Conservation (phyloP, 495 filamentous ascomycete genomes). For the Hypoxylon fuscum region DNA sequence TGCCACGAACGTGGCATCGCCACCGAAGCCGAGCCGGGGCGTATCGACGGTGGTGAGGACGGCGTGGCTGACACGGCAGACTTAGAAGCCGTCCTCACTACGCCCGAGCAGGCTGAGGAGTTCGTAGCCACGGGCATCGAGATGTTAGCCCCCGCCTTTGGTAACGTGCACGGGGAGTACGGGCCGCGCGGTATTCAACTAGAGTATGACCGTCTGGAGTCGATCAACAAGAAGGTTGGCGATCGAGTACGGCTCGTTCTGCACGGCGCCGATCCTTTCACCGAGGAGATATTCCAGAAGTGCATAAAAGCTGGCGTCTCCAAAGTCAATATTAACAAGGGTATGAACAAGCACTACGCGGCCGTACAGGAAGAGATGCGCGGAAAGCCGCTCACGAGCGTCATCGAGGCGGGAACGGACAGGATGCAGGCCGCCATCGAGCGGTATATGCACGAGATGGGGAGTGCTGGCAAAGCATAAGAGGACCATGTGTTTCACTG, state of each 20-base stretch:
- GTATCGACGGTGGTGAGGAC: constrained; percentile 87
- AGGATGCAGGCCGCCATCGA: constrained; percentile 81
- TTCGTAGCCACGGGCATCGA: constrained; percentile 84
- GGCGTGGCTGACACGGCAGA: constrained; percentile 80
- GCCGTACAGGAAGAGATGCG: constrained; percentile 71
- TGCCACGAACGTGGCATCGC: constrained; percentile 80
- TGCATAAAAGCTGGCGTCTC: constrained; percentile 76
- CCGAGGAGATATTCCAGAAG: constrained; percentile 69
- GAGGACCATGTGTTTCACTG: no score
- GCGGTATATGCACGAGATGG: constrained; percentile 75
- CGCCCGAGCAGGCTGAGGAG: constrained; percentile 75
- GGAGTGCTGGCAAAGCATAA: constrained; percentile 69
- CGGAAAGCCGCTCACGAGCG: constrained; percentile 71
- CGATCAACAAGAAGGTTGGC: constrained; percentile 70
- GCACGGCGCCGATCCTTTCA: constrained; percentile 82
- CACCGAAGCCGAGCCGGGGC: constrained; percentile 81
- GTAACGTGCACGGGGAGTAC: constrained; percentile 87
- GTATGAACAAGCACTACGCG: constrained; percentile 77
- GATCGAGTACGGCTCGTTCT: constrained; percentile 72
- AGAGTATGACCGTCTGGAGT: constrained; percentile 73
- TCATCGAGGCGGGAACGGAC: constrained; percentile 76
- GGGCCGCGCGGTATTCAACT: constrained; percentile 76
- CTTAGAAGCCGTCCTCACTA: constrained; percentile 79
- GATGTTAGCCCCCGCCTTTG: constrained; percentile 85
- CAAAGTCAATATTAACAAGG: constrained; percentile 86